These are phyloP conservation scores for Stygiomarasmius scandens DNA, from an alignment of 1,284 basidiomycete genomes.

Conservation along the genomic window DNA sequence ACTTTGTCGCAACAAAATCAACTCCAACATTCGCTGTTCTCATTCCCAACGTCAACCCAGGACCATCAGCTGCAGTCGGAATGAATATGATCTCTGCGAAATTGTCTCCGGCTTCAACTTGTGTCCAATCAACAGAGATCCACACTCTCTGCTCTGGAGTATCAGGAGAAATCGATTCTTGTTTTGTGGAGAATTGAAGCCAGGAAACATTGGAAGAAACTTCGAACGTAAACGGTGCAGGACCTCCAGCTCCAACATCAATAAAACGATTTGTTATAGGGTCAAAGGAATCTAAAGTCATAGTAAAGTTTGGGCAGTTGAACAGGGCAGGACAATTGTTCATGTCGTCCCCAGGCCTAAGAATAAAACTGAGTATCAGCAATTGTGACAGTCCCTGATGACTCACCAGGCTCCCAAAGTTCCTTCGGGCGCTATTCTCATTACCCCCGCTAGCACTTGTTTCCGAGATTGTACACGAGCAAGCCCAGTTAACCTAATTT, in stretches of 20 bases:
- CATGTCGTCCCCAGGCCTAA: slow-evolving; percentile 65
- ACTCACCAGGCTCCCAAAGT: slow-evolving; percentile 58
- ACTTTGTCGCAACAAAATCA: slow-evolving; percentile 40
- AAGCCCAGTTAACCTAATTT: neutral
- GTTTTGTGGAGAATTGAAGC: slow-evolving; percentile 49
- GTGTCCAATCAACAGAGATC: slow-evolving; percentile 62
- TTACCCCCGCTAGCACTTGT: slow-evolving; percentile 57
- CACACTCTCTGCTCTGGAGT: slow-evolving; percentile 59
- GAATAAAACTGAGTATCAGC: neutral
- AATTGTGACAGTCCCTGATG: neutral
- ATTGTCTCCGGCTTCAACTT: slow-evolving; percentile 44
- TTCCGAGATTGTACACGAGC: slow-evolving; percentile 56
- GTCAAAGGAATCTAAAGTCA: slow-evolving; percentile 57
- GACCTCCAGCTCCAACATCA: slow-evolving; percentile 65
- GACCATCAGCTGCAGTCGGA: slow-evolving; percentile 43
- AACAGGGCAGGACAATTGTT: slow-evolving; percentile 55
- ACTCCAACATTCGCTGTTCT: slow-evolving; percentile 9
- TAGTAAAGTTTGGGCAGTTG: slow-evolving; percentile 52
- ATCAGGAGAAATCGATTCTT: slow-evolving; percentile 52
- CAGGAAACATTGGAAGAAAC: slow-evolving; percentile 54
- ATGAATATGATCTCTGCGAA: slow-evolving; percentile 50
- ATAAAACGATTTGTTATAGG: slow-evolving; percentile 56
- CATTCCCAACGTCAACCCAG: slow-evolving; percentile 33
- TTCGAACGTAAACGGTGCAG: slow-evolving; percentile 58
- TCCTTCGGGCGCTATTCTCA: slow-evolving; percentile 65